Percentiles rank a stretch among this genome's conserved stretches.
These are phyloP conservation scores for Cystobasidium pallidum DNA, from an alignment of 1,284 basidiomycete species.

Conservation along the genomic window DNA sequence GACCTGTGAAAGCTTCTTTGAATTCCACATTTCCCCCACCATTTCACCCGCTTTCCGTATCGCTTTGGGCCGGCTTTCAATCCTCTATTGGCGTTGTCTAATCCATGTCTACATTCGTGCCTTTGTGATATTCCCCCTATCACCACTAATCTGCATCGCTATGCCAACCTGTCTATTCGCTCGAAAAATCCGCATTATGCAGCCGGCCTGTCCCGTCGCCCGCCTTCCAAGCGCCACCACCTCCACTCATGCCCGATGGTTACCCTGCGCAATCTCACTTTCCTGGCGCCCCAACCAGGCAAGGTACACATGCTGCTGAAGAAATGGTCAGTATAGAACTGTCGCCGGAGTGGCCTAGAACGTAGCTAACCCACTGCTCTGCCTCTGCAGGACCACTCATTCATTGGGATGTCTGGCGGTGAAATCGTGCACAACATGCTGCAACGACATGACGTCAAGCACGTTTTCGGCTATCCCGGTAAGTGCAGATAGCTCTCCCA, in stretches of 20 bases:
- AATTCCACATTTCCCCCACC: slow-evolving; percentile 4
- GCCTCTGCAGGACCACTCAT: slow-evolving; percentile 63
- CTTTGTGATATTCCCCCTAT: background rate
- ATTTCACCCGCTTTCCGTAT: slow-evolving; percentile 5
- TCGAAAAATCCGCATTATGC: background rate
- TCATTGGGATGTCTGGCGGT: slow-evolving; percentile 92
- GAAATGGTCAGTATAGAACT: too few species aligned
- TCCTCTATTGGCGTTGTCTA: too few species aligned
- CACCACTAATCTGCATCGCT: background rate
- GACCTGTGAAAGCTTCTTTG: slow-evolving; percentile 8
- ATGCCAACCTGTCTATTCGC: background rate
- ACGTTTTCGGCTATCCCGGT: slow-evolving; percentile 98
- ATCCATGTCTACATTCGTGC: too few species aligned
- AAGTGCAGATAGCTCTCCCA: too few species aligned
- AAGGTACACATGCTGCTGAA: slow-evolving; percentile 18
- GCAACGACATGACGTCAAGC: slow-evolving; percentile 92
- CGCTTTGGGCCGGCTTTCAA: too few species aligned
- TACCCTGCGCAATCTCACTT: slow-evolving; percentile 28
- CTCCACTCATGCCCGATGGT: background rate
- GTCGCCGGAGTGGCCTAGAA: too few species aligned
- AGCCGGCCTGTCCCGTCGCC: slow-evolving; percentile 43
- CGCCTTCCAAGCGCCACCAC: slow-evolving; percentile 44
- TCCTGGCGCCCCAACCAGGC: background rate
- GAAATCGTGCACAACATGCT: slow-evolving; percentile 99
- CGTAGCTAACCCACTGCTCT: too few species aligned